A percentile compares a stretch with the other conserved stretches of the same genome.
Evolutionary conservation across 176 grass and related monocot species (phyloP).

Genomic region (Typha latifolia): DNA sequence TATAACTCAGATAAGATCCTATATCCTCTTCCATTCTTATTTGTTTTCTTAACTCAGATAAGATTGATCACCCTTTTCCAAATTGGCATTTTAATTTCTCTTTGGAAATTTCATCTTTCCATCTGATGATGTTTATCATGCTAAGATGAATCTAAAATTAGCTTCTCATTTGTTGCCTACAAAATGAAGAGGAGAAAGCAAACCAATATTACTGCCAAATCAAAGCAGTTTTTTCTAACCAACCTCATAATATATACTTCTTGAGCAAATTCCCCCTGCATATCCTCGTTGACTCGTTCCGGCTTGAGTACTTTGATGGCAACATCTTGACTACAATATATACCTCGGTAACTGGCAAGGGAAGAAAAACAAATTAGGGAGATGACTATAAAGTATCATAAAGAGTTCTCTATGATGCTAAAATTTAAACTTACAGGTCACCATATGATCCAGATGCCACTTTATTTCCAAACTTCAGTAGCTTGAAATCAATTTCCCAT

Average conservation of each 20-base stretch:
- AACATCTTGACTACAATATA: slow-evolving; percentile 86
- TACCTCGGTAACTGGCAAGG: slow-evolving; percentile 56
- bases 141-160: no score
- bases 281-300: slow-evolving; percentile 53
- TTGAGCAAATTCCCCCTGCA: slow-evolving; percentile 80
- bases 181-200: slow-evolving; percentile 16
- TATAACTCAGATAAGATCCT: not conserved
- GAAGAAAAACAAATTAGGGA: slow-evolving; percentile 3
- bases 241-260: slow-evolving; percentile 97
- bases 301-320: slow-evolving; percentile 84
- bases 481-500: slow-evolving; percentile 75
- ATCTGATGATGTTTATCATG: no score
- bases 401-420: not conserved
- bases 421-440: slow-evolving; percentile 64
- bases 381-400: slow-evolving; percentile 5
- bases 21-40: no score
- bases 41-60: no score
- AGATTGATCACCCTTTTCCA: no score
- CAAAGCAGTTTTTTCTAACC: not conserved
- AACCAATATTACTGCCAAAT: not conserved
- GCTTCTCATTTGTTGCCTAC: not conserved
- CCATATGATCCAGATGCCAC: slow-evolving; percentile 65
- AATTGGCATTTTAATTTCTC: no score
- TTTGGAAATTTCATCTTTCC: no score
- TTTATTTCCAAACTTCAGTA: slow-evolving; percentile 69